Conservation (phyloP, 305 asterid genomes). For the Galium porrigens region DNA sequence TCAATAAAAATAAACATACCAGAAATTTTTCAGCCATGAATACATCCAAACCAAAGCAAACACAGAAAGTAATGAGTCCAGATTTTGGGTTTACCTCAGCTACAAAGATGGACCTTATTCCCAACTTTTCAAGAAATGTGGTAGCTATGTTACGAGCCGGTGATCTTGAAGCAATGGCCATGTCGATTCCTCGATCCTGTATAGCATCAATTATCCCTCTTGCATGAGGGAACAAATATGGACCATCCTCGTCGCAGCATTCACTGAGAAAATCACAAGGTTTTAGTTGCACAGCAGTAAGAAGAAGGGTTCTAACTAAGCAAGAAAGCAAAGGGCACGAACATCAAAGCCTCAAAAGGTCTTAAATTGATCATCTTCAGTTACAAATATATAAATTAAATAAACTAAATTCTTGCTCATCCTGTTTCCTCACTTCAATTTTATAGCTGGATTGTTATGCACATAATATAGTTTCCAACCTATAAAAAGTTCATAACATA, state of each 20-base stretch:
- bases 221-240: slow-evolving; percentile 48
- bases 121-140: slow-evolving; percentile 45
- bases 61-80: background rate
- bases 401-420: background rate
- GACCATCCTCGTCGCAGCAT: slow-evolving; percentile 19
- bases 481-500: background rate
- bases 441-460: background rate
- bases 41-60: slow-evolving; percentile 1
- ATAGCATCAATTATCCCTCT: slow-evolving; percentile 52
- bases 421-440: background rate
- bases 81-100: slow-evolving; percentile 37
- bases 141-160: slow-evolving; percentile 61
- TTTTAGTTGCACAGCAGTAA: background rate
- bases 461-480: background rate
- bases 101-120: slow-evolving; percentile 46
- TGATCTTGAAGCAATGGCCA: slow-evolving; percentile 77
- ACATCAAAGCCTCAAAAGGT: background rate
- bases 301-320: background rate
- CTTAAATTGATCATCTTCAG: background rate
- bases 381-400: background rate
- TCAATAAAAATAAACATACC: background rate
- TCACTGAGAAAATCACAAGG: slow-evolving; percentile 14
- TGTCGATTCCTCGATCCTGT: slow-evolving; percentile 47
- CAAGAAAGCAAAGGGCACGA: background rate
- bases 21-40: background rate